Base-by-base conservation (phyloP, 768 basidiomycete genomes). In the Phanerochaete sordida region DNA sequence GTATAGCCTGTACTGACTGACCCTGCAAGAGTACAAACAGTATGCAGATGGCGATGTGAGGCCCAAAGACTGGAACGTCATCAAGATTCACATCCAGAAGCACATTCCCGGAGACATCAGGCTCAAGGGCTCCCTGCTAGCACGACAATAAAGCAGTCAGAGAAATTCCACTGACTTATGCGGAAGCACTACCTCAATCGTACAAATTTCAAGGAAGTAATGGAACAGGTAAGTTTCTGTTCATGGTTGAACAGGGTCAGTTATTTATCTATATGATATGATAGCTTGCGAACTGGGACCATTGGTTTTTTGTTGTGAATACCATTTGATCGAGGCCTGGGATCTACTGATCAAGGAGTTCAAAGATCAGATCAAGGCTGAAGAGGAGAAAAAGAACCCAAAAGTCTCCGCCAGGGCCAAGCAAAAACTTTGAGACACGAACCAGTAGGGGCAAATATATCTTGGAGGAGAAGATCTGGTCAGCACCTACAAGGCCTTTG, bases 71-170 rank as follows among this genome's bases (percentile, higher is more conserved):
- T 64, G 63, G 63, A 55, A 64, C 19, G 47, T 64, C 19, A 46
- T 54, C 9, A 64, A 64, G 35, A 24, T 31, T 0, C 59, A 64
- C 31, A 46, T n/a, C 24, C 45, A 53, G 26, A 15, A 47, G 23
- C 63, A 64, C 55, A 45, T 26, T 2, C 31, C 26, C 3, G n/a
- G 43, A 5, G 63, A 64, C 27, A 58, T 64, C 11, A 2, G 13
- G 2, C 44, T 26, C 0, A 64, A 64, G 23, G 59, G 59, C 1
- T 50, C 48, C 7, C 46, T 39, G 3, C 27, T 51, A 61, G 58
- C 35, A 51, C 37, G 46, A 61, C 60, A 28, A 62, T 61, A 2
- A 65, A 65, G 62, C 61, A 59, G 1, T 57, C 57, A 37, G 61
- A 65, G 44, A 60, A 63, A 30, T 4, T 50, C 11, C 61, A 65